Percentiles rank a stretch among this genome's conserved stretches.
Conservation (phyloP, 169 alveolate genomes). For the Babesia caballi region DNA sequence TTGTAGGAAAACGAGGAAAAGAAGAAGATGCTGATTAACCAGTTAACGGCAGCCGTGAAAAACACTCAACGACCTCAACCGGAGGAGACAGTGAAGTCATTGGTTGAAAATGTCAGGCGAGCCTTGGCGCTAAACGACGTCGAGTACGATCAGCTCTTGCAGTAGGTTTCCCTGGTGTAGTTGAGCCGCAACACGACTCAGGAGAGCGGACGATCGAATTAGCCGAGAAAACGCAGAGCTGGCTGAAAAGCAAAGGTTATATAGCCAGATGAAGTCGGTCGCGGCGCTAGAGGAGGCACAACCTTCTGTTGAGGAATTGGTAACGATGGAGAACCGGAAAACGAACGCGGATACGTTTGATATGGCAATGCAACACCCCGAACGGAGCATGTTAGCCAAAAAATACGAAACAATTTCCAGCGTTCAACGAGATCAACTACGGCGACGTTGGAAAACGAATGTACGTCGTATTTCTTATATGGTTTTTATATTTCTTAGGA, state of each 20-base stretch:
- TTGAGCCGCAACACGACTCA: not conserved
- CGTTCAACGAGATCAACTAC: conserved; percentile 18
- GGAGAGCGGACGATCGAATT: conserved; percentile 30
- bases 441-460: conserved; percentile 46
- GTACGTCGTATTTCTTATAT: not conserved
- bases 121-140: conserved; percentile 14
- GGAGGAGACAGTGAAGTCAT: conserved; percentile 28
- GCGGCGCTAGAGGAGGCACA: conserved; percentile 1
- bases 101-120: conserved; percentile 25
- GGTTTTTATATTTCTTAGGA: not conserved
- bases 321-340: too few relatives aligned
- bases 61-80: conserved; percentile 22
- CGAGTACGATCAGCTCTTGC: conserved; percentile 31
- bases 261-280: conserved; percentile 12
- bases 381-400: conserved; percentile 29
- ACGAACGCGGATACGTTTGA: conserved; percentile 32
- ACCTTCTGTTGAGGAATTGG: not conserved
- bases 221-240: not conserved
- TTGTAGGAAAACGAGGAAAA: conserved; percentile 19
- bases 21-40: conserved; percentile 4
- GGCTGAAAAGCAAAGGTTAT: conserved; percentile 3
- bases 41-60: conserved; percentile 32
- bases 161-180: not conserved
- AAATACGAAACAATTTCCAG: conserved; percentile 43
- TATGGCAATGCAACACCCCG: conserved; percentile 36